Conservation (phyloP, 768 basidiomycete species). For the Termitomyces bulborhizus region DNA sequence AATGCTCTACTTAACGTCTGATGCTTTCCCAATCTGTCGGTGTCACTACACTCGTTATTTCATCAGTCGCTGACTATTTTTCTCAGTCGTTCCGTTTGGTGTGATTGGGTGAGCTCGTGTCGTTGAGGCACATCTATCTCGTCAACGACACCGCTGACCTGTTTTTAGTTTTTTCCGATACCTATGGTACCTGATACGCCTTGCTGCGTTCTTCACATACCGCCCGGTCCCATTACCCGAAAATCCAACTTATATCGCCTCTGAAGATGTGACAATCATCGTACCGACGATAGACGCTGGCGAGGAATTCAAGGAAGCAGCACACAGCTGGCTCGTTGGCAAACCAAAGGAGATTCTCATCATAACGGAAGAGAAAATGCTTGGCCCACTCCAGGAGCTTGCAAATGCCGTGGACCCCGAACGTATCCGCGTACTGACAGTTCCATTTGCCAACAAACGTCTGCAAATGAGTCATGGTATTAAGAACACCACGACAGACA, state of each 20-base stretch:
- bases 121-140: not conserved
- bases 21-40: conserved; percentile 88
- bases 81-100: conserved; percentile 80
- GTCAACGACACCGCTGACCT: conserved; percentile 10
- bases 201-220: conserved; percentile 74
- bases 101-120: conserved; percentile 62
- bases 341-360: conserved; percentile 78
- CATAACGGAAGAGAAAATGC: conserved; percentile 84
- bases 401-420: conserved; percentile 83
- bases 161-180: conserved; percentile 80
- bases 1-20: conserved; percentile 89
- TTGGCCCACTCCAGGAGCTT: conserved; percentile 81
- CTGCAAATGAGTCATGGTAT: conserved; percentile 94
- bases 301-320: conserved; percentile 92
- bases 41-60: conserved; percentile 12
- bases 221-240: conserved; percentile 85
- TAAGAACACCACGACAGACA: conserved; percentile 84
- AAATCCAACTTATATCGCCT: conserved; percentile 85
- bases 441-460: conserved; percentile 91
- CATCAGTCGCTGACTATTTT: conserved; percentile 12
- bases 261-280: conserved; percentile 94
- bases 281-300: conserved; percentile 96
- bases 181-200: conserved; percentile 86
- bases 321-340: conserved; percentile 87
- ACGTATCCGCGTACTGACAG: conserved; percentile 81